Evolutionary conservation across 495 filamentous ascomycete genomes (phyloP).

Genomic region (Tuber aestivum): DNA sequence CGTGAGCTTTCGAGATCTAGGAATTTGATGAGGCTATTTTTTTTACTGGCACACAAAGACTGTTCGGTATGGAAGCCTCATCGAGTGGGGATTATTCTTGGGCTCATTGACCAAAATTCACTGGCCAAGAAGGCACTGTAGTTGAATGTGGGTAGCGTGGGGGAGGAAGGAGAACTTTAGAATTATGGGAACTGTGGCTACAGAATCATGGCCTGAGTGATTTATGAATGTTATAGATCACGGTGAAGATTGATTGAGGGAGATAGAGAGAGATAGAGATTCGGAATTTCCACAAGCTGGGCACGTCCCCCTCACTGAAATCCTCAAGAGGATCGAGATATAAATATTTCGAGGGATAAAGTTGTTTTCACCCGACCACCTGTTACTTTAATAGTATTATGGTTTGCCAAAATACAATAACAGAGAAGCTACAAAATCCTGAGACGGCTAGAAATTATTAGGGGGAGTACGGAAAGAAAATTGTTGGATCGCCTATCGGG

Average conservation of each 20-base stretch:
- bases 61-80: not conserved
- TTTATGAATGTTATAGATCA: not conserved
- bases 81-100: not conserved
- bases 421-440: not conserved
- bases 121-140: not conserved
- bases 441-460: not conserved
- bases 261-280: not conserved
- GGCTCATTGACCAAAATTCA: not conserved
- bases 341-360: not conserved
- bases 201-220: not conserved
- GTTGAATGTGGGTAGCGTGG: accelerated
- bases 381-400: not conserved
- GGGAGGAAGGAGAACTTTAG: not conserved
- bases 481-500: too few relatives aligned
- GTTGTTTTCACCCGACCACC: not conserved
- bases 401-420: not conserved
- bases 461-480: not conserved
- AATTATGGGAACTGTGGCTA: not conserved
- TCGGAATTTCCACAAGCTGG: not conserved
- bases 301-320: not conserved
- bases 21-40: not conserved
- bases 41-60: not conserved
- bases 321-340: too few relatives aligned
- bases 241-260: not conserved
- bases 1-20: not conserved